These are phyloP conservation scores for Phytophthora lateralis DNA, from an alignment of 352 stramenopile genomes.

Conservation along the genomic window DNA sequence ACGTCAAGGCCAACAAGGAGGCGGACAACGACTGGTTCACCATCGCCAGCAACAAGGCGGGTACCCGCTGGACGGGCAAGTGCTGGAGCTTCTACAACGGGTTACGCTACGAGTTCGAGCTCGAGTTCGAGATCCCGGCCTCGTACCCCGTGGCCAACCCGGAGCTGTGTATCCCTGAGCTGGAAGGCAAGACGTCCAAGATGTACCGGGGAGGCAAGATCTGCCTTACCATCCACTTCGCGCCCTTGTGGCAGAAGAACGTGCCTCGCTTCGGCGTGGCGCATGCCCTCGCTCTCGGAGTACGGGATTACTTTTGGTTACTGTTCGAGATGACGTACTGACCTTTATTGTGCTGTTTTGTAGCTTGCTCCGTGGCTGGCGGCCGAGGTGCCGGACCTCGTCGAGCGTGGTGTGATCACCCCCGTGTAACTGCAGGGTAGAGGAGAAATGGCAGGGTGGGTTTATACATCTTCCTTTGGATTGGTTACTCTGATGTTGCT, in stretches of 20 bases:
- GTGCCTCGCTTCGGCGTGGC: slow-evolving; percentile 87
- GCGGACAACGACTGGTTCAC: slow-evolving; percentile 92
- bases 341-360: slow-evolving; percentile 17
- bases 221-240: slow-evolving; percentile 89
- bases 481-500: slow-evolving; percentile 31
- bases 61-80: slow-evolving; percentile 86
- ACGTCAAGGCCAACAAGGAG: slow-evolving; percentile 91
- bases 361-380: slow-evolving; percentile 88
- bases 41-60: slow-evolving; percentile 85
- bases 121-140: slow-evolving; percentile 87
- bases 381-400: slow-evolving; percentile 85
- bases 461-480: slow-evolving; percentile 52
- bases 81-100: slow-evolving; percentile 91
- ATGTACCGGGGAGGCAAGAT: slow-evolving; percentile 92
- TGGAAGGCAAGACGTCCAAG: slow-evolving; percentile 91
- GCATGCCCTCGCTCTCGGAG: slow-evolving; percentile 82
- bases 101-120: slow-evolving; percentile 85
- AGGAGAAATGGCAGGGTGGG: slow-evolving; percentile 3
- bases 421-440: slow-evolving; percentile 46
- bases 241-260: slow-evolving; percentile 91
- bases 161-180: slow-evolving; percentile 85
- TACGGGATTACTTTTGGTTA: slow-evolving; percentile 12
- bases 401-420: slow-evolving; percentile 78
- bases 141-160: slow-evolving; percentile 86
- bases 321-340: no score